Evolutionary conservation across 2,329 filamentous ascomycete genomes (phyloP), one percentile per base, ranked within the genome.

Genomic region (Paecilomyces variotii): DNA sequence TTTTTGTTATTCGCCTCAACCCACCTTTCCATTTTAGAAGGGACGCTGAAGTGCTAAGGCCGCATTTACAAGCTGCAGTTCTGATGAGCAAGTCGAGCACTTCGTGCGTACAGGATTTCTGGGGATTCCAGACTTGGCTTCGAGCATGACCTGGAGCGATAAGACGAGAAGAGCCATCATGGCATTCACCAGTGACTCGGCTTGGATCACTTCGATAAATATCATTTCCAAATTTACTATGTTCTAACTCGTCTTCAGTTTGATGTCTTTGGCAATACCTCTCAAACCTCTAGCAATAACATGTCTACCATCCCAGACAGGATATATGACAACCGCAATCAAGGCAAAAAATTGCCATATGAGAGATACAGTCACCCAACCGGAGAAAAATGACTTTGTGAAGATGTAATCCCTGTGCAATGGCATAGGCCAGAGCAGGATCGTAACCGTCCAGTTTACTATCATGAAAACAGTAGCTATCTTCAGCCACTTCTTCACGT

Each of bases 261-360:
- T 39, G 35, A 39, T 14, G 14, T 39, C 35, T 14, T n/a, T 39
- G 10, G 14, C 35, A n/a, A 39, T 59, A 6, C 74, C 72, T 27
- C 60, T 59, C 0, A 63, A 39, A 2, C 65, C 70, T 32, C 61
- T 71, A 10, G 65, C 64, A 59, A 79, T 79, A 28, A 72, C 76
- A 57, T 68, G 62, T 27, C 76, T 66, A 4, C 79, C 79, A 64
- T 81, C 78, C 58, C 75, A 80, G 11, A 81, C 62, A 1, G 78
- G 79, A 62, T 75, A 81, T 0, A 81, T 61, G 0, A 79, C 74
- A 0, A 81, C 79, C 0, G 75, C 74, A 5, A 70, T 64, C 53
- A 81, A 75, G 0, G 79, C 78, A 39, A 74, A 67, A 58, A 80
- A 81, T 54, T 79, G 76, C 78, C 78, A 80, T 0, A 78, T 65